Base-by-base conservation (phyloP, 805 yeast genomes). In the Ascoidea rubescens region DNA sequence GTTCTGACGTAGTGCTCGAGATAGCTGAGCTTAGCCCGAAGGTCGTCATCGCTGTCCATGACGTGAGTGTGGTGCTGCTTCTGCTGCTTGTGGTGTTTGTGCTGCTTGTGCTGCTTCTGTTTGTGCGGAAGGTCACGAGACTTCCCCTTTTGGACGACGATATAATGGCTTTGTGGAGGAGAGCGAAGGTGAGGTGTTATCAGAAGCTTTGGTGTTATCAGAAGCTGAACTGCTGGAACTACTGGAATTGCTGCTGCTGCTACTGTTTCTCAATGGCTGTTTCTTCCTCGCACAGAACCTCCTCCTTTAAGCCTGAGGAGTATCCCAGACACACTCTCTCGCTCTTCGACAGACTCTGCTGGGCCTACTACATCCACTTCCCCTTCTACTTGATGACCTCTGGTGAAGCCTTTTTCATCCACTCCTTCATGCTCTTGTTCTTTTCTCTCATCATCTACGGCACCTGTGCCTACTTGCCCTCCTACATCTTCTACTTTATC, bases 381-480 rank as follows among this genome's bases (percentile, higher is more conserved):
- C 76, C 76, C 16, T 71, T 67, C 56, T 71, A 71, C 53, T 53
- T 72, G 51, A 69, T 72, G 74, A 69, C 73, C 30, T 57, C 65
- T 3, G 67, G 64, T 48, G 75, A 72, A 51, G 72, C 75, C 1
- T 67, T 68, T 50, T 57, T 67, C 14, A 56, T 72, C 16, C 76
- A 53, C 49, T 54, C 62, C 4, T 66, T 70, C 54, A 69, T 69
- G 56, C 57, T 72, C 31, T 59, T 64, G 5, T 55, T 71, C 16
- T 61, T 70, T 54, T 64, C 72, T 21, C 54, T 71, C 7, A 62
- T 69, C 53, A 54, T 70, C 7, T 72, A 69, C 57, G 75, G 74
- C 21, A 53, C 71, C 14, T 63, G 64, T 47, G 59, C 64, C 8
- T 63, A 61, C 50, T 56, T 64, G 37, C 69, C 69, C 16, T 52